A percentile compares a stretch with the other conserved stretches of the same genome.
Evolutionary conservation across 1,139 yeast species (phyloP).

Genomic region (Zygosaccharomyces sapae): DNA sequence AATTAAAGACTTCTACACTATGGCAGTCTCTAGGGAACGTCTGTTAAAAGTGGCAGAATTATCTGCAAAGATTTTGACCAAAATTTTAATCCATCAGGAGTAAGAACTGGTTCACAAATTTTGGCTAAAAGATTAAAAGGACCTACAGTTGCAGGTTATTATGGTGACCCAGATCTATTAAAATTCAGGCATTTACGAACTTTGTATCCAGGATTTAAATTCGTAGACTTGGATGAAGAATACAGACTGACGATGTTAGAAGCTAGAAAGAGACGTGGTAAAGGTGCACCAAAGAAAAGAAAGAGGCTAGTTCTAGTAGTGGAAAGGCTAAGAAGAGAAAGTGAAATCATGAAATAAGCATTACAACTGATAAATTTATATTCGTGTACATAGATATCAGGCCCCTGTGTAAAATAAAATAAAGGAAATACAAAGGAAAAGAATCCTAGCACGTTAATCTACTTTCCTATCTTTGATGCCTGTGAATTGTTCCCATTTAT

Average conservation of each 20-base stretch:
- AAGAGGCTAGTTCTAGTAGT: constrained; percentile 36
- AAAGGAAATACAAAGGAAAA: background rate
- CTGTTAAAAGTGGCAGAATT: constrained; percentile 53
- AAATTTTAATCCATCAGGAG: constrained; percentile 62
- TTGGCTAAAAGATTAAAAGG: constrained; percentile 74
- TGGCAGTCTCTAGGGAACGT: constrained; percentile 42
- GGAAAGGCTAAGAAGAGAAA: constrained; percentile 40
- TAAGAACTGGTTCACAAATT: constrained; percentile 74
- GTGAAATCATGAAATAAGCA: constrained; percentile 11
- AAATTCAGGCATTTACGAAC: constrained; percentile 57
- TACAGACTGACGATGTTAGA: constrained; percentile 62
- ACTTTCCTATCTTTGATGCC: background rate
- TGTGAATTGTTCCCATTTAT: constrained; percentile 6
- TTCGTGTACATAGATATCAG: constrained; percentile 12
- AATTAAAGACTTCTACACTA: too few species aligned
- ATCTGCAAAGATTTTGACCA: constrained; percentile 56
- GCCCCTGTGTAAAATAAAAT: too few species aligned
- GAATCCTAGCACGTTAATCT: background rate
- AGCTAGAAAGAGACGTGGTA: constrained; percentile 77
- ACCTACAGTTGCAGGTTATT: constrained; percentile 64
- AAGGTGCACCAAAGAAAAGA: constrained; percentile 87
- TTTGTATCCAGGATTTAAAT: constrained; percentile 53
- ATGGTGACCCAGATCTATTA: constrained; percentile 70
- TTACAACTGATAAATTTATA: background rate
- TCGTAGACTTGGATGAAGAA: constrained; percentile 70